Conservation (phyloP, 495 filamentous ascomycete species). For the Aspergillus nanangensis region DNA sequence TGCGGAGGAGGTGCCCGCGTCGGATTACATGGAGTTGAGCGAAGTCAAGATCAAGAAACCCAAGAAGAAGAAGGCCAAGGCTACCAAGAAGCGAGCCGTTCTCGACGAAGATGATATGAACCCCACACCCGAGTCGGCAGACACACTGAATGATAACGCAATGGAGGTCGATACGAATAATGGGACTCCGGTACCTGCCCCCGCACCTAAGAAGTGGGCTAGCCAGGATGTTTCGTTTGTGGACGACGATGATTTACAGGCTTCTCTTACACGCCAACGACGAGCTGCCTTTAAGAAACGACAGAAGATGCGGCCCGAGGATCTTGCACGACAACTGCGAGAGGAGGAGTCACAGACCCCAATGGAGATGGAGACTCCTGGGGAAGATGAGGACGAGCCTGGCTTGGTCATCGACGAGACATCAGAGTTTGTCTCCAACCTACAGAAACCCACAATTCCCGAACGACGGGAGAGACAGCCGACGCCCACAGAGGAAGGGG, state of each 20-base stretch:
- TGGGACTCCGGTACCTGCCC: slow-evolving; percentile 21
- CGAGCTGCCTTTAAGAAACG: slow-evolving; percentile 83
- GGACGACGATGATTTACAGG: slow-evolving; percentile 91
- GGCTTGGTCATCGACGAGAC: slow-evolving; percentile 93
- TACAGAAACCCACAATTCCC: slow-evolving; percentile 66
- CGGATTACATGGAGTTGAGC: slow-evolving; percentile 83
- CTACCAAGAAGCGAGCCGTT: slow-evolving; percentile 59
- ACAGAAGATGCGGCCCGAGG: slow-evolving; percentile 75
- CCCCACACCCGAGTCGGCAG: slow-evolving; percentile 37
- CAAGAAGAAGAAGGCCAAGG: slow-evolving; percentile 85
- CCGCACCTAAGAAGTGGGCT: slow-evolving; percentile 53
- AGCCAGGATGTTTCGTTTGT: slow-evolving; percentile 66
- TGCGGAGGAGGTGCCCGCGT: slow-evolving; percentile 57
- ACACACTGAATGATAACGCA: slow-evolving; percentile 39
- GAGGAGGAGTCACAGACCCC: slow-evolving; percentile 63
- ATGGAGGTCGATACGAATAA: slow-evolving; percentile 75
- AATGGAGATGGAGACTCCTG: slow-evolving; percentile 42
- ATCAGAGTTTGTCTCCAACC: slow-evolving; percentile 84
- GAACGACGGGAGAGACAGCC: slow-evolving; percentile 49
- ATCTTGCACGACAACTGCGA: slow-evolving; percentile 75
- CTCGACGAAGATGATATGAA: slow-evolving; percentile 80
- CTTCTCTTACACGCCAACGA: slow-evolving; percentile 74
- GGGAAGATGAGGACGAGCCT: slow-evolving; percentile 52
- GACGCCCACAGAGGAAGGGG: slow-evolving; percentile 30
- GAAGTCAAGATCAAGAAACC: slow-evolving; percentile 89